Evolutionary conservation across 2,329 filamentous ascomycete genomes (phyloP).

Genomic region (Penicillium oxalicum): DNA sequence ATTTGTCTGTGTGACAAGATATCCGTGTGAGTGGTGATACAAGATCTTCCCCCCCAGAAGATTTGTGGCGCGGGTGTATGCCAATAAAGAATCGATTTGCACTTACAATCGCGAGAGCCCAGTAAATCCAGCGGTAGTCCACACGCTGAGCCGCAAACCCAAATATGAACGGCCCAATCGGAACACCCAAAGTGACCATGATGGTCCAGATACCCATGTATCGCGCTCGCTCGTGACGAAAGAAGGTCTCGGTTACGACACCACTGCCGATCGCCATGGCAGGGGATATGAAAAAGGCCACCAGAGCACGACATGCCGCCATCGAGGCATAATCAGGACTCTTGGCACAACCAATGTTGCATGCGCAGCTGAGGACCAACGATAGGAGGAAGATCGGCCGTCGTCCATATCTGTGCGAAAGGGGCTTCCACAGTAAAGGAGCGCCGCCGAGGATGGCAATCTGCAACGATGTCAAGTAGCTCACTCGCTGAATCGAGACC

Average conservation of each 20-base stretch:
- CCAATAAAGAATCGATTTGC: background rate
- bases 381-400: conserved; percentile 51
- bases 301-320: conserved; percentile 46
- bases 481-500: conserved; percentile 44
- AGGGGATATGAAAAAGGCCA: conserved; percentile 50
- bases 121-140: conserved; percentile 56
- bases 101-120: conserved; percentile 50
- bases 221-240: conserved; percentile 47
- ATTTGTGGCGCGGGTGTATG: too few relatives aligned
- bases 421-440: conserved; percentile 53
- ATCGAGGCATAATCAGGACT: conserved; percentile 46
- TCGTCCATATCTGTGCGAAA: conserved; percentile 51
- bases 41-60: too few relatives aligned
- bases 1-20: conserved; percentile 40
- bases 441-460: conserved; percentile 50
- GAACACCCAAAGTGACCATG: conserved; percentile 45
- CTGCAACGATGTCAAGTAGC: conserved; percentile 52
- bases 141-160: conserved; percentile 47
- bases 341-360: conserved; percentile 51
- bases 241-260: conserved; percentile 53
- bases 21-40: background rate
- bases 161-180: conserved; percentile 34
- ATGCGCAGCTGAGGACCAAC: conserved; percentile 42
- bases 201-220: conserved; percentile 55
- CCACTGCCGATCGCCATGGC: conserved; percentile 49